Evolutionary conservation across 371 early-diverging fungal species (phyloP).

Genomic region (Apophysomyces sp.): DNA sequence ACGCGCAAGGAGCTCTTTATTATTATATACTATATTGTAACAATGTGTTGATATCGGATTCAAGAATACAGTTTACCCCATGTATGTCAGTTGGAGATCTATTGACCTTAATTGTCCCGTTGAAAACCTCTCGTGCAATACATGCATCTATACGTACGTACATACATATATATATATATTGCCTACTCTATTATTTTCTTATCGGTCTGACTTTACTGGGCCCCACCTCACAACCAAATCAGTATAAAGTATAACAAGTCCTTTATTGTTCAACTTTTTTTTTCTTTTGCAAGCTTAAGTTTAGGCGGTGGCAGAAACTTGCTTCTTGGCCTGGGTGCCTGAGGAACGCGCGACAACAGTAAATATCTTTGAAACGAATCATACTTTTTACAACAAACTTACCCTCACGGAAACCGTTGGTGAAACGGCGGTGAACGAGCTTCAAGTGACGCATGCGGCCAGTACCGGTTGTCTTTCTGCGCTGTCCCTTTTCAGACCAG

Average conservation of each 20-base stretch:
- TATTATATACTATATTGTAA: no score
- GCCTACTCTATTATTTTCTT: no score
- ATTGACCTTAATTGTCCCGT: no score
- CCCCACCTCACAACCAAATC: no score
- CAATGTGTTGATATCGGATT: no score
- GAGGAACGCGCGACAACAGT: background rate
- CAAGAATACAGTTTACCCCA: no score
- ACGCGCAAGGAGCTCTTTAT: background rate
- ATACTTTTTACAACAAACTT: background rate
- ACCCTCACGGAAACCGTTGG: constrained; percentile 97
- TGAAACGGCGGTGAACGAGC: constrained; percentile 89
- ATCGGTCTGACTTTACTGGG: no score
- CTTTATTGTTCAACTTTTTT: background rate
- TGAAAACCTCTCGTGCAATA: no score
- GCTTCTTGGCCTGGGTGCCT: constrained; percentile 14
- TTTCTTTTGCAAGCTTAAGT: background rate
- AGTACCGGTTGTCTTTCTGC: constrained; percentile 98
- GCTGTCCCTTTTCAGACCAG: constrained; percentile 96
- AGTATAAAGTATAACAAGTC: background rate
- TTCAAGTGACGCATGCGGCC: constrained; percentile 98
- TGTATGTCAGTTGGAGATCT: no score
- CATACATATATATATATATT: no score
- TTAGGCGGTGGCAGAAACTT: constrained; percentile 6
- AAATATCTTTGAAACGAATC: background rate
- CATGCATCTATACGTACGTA: no score